These are phyloP conservation scores for Arachis hypogaea DNA, from an alignment of 306 rosid species.

Conservation along the genomic window DNA sequence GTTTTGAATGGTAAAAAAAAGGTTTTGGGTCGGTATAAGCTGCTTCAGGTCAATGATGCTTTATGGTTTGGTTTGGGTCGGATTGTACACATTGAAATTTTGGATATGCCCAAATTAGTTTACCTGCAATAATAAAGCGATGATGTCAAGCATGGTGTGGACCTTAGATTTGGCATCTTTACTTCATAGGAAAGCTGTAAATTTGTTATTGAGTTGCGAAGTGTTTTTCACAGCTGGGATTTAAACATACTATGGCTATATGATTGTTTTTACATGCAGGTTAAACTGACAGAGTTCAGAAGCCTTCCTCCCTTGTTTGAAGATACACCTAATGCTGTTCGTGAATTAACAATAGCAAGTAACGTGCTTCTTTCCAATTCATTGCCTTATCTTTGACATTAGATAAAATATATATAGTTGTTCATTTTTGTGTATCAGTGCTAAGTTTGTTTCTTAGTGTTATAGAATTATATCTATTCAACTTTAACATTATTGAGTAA, in stretches of 20 bases:
- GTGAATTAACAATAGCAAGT: slow-evolving; percentile 86
- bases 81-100: neutral
- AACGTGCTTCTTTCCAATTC: slow-evolving; percentile 44
- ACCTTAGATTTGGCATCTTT: neutral
- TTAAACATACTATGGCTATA: neutral
- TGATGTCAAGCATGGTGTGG: neutral
- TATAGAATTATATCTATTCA: slow-evolving; percentile 1
- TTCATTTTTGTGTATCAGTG: neutral
- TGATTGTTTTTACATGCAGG: slow-evolving; percentile 52
- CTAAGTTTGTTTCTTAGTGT: slow-evolving; percentile 3
- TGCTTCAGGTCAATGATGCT: neutral
- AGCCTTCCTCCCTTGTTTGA: slow-evolving; percentile 96
- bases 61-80: neutral
- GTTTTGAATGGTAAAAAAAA: neutral
- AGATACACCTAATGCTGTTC: slow-evolving; percentile 70
- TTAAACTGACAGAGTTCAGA: slow-evolving; percentile 69
- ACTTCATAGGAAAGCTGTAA: neutral
- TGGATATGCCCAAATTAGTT: neutral
- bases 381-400: neutral
- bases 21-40: neutral
- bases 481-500: slow-evolving; percentile 5
- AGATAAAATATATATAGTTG: neutral
- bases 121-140: neutral
- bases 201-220: slow-evolving; percentile 10
- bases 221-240: neutral